Evolutionary conservation across 495 filamentous ascomycete species (phyloP), one percentile per base, ranked within the genome.

Genomic region (Tuber microsphaerosporum): DNA sequence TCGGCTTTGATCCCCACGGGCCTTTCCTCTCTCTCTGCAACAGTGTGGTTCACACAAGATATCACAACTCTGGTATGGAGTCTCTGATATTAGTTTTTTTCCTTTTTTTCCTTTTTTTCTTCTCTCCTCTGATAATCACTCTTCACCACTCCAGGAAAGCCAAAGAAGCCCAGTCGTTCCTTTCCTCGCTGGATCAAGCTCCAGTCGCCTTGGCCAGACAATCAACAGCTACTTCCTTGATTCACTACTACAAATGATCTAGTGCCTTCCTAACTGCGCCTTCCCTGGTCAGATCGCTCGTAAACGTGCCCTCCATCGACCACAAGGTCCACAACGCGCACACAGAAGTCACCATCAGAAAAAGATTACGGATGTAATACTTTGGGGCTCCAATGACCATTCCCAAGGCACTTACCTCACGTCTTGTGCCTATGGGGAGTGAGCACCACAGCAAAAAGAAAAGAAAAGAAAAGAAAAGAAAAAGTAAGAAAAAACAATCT

Each of bases 41-140:
- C 51, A 46, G 68, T 51, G 48, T 48, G 73, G 26, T 34, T 70
- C 69, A 42, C 69, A 69, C n/a, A 46, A 43, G n/a, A 74, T 41
- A 61, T 61, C 56, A 61, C 56, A 61, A 61, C 56, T 26, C 26
- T 4, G 56, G 56, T 61, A 61, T 31, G 56, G 26, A 61, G 56
- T 61, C n/a, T 61, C 56, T 61, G n/a, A 31, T 61, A 61, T 26
- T 61, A 61, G 51, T 26, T 61, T 16, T 14, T 16, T 14, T 26
- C 31, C 3, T 31, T 61, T 26, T 61, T 61, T 31, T 0, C 12
- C 31, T 61, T 61, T 61, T 61, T 61, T 61, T 61, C 3, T 7
- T 61, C 17, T 31, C 56, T 61, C 51, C 56, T 31, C 56, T 16
- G n/a, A 31, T 31, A n/a, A 31, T 61, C 56, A 56, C 56, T 61